Evolutionary conservation across 2,329 filamentous ascomycete genomes (phyloP), one percentile per base, ranked within the genome.

Genomic region (Chalara sp.): DNA sequence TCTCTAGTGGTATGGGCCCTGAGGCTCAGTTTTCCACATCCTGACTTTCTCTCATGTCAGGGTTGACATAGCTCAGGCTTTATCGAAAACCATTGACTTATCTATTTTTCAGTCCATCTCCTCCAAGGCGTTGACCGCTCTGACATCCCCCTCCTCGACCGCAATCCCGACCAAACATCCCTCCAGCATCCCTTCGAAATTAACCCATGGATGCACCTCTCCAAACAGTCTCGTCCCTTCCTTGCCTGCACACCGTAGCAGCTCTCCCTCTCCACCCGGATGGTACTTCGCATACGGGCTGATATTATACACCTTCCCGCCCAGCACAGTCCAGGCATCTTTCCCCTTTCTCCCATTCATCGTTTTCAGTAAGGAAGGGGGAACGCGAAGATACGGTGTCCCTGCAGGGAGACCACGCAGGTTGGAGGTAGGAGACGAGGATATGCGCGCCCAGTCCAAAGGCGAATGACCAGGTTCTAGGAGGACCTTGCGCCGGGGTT

Each of bases 221-320:
- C 76, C 79, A 66, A 86, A 87, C 52, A 87, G 61, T 63, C 72
- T 74, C 2, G 78, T 83, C 35, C 78, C 82, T 63, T 86, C 83
- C 51, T 75, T 70, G 0, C 75, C 83, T 0, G 83, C 83, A 33
- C 74, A 76, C 32, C 80, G 72, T 67, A 86, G 68, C 55, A 93
- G 67, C 70, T 95, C 87, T 5, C 82, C 81, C 60, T 85, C 80
- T 6, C 88, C 93, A 28, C 93, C 93, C 0, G 93, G 93, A 67
- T 99, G 93, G 65, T 90, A 99, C 1, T 87, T 83, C 35, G 90
- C 66, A 65, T 97, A 99, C 0, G 92, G 89, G 0, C 85, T 86
- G 52, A 99, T 84, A 63, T 97, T 97, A 71, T 97, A 99, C 31
- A 97, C 92, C 62, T 87, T 87, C 1, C 92, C 91, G 53, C 89